Conservation (phyloP, 2,329 filamentous ascomycete species). For the Fusarium heterosporum region DNA sequence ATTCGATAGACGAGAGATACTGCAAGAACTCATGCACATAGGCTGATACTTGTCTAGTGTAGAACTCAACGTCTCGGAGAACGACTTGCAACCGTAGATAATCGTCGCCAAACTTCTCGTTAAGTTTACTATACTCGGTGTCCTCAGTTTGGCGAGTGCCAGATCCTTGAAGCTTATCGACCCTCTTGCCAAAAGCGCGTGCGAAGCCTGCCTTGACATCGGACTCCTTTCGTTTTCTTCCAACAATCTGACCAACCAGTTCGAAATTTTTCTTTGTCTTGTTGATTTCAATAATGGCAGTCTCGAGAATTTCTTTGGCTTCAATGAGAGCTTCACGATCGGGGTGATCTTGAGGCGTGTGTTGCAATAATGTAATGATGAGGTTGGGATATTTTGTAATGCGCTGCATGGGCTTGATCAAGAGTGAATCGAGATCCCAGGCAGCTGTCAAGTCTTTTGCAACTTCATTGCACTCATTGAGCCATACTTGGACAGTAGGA, state of each 20-base stretch:
- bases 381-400: conserved; percentile 94
- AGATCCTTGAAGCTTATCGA: conserved; percentile 82
- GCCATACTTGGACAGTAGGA: conserved; percentile 80
- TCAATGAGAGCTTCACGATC: conserved; percentile 74
- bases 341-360: conserved; percentile 85
- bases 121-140: conserved; percentile 79
- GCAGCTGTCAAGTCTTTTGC: conserved; percentile 92
- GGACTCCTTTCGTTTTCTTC: conserved; percentile 87
- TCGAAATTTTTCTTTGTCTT: conserved; percentile 96
- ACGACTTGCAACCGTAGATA: conserved; percentile 94
- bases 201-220: conserved; percentile 87
- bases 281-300: conserved; percentile 87
- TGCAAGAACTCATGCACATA: conserved; percentile 85
- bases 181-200: conserved; percentile 89
- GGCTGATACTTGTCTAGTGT: conserved; percentile 82
- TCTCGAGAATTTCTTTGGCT: conserved; percentile 67
- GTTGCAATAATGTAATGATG: conserved; percentile 80
- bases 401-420: conserved; percentile 96
- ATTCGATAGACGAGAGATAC: conserved; percentile 84
- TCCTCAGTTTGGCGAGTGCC: conserved; percentile 76
- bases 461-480: conserved; percentile 91
- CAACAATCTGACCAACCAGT: conserved; percentile 88
- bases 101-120: conserved; percentile 91
- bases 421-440: conserved; percentile 94
- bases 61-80: conserved; percentile 92